Conservation (phyloP, 306 rosid genomes). For the Acacia acuminata region DNA sequence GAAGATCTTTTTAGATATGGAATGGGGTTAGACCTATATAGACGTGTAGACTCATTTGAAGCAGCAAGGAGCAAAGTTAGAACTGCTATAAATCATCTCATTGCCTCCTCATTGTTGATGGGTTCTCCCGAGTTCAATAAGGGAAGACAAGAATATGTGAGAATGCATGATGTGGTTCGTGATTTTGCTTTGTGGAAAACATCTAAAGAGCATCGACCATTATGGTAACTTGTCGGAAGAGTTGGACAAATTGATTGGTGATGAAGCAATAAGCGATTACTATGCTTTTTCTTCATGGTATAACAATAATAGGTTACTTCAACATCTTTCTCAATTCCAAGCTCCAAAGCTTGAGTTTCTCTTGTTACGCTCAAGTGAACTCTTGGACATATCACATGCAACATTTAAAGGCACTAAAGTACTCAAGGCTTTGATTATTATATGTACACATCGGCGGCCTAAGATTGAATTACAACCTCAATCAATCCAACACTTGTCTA, state of each 20-base stretch:
- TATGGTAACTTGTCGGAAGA: not conserved
- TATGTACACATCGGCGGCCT: fast-evolving
- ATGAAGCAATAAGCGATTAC: not conserved
- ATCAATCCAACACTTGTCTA: not conserved
- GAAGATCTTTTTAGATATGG: too few relatives aligned
- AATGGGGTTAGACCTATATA: too few relatives aligned
- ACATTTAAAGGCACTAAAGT: not conserved
- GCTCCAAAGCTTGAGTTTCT: conserved; percentile 7
- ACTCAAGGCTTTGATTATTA: conserved; percentile 8
- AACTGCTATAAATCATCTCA: too few relatives aligned
- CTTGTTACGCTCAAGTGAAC: not conserved
- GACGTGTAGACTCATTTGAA: too few relatives aligned
- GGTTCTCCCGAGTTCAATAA: too few relatives aligned
- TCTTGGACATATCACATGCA: not conserved
- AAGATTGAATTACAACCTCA: not conserved
- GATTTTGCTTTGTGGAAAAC: too few relatives aligned
- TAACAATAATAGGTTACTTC: not conserved
- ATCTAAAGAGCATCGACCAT: not conserved
- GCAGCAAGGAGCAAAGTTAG: too few relatives aligned
- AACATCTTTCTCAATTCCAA: not conserved
- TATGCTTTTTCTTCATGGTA: not conserved
- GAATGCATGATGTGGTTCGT: too few relatives aligned
- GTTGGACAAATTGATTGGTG: not conserved
- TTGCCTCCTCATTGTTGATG: too few relatives aligned
- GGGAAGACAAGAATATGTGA: too few relatives aligned